Base-by-base conservation (phyloP, 2,329 filamentous ascomycete species). In the Coleophoma crateriformis region DNA sequence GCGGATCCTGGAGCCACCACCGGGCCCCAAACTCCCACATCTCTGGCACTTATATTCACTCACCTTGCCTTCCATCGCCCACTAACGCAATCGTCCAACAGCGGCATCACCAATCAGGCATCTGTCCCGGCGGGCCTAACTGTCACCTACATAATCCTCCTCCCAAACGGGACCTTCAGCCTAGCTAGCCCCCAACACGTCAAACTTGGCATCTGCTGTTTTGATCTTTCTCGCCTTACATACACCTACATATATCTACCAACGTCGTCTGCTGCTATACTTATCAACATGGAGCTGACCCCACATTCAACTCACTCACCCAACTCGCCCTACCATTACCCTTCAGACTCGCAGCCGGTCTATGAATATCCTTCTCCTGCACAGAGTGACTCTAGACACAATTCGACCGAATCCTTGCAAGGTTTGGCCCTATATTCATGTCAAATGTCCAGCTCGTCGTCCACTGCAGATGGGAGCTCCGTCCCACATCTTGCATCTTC, bases 361-460 rank as follows among this genome's bases (percentile, higher is more conserved):
- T 64, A 63, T 57, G 63, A 64, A 51, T 65, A 65, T 59, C 62
- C 62, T 32, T 64, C 62, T 20, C 62, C 63, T 15, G 62, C 62
- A 19, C 61, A 59, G 41, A 65, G 63, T 55, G 59, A 62, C 47
- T 62, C 60, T 11, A 51, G 56, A 34, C 63, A 61, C 53, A 57
- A 53, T 39, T 54, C 58, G 34, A 58, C 58, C 15, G 61, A 63
- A 45, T 56, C 58, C 39, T 49, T 60, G 32, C 61, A 61, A 51
- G 60, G 57, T 27, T 50, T 64, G 10, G 62, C 60, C 45, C 50
- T 64, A 38, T 65, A 61, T 54, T 58, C 59, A 47, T 62, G 58
- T 55, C 51, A 49, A 50, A 60, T 64, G 56, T 50, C 62, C 48
- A 59, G 53, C 53, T 57, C 62, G 17, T 57, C 62, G 17, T 49